Conservation (phyloP, 805 yeast species). For the Saccharomycopsis amapae region DNA sequence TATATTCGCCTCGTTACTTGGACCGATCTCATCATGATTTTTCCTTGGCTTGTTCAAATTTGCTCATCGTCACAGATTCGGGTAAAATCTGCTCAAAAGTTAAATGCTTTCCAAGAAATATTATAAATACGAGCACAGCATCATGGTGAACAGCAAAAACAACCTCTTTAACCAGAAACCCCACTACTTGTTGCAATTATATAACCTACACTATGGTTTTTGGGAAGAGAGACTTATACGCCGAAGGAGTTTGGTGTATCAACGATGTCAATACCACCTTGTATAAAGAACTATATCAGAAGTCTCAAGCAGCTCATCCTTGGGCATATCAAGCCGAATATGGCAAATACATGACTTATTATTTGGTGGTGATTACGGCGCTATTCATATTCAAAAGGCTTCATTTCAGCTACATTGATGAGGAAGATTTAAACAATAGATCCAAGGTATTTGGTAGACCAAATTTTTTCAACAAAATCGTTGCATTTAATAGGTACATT, state of each 20-base stretch:
- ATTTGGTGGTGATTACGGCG: slow-evolving; percentile 1
- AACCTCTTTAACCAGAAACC: no score
- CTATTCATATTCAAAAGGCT: slow-evolving; percentile 6
- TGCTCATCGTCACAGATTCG: no score
- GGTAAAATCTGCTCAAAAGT: no score
- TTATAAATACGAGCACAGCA: no score
- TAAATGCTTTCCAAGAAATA: no score
- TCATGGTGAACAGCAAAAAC: no score
- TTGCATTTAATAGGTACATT: slow-evolving; percentile 29
- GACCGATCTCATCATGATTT: no score
- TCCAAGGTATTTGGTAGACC: not conserved
- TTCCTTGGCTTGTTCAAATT: no score
- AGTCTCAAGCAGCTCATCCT: slow-evolving; percentile 5
- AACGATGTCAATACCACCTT: slow-evolving; percentile 6
- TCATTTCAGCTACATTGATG: slow-evolving; percentile 3
- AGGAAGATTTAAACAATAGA: not conserved
- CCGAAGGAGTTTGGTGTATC: slow-evolving; percentile 26
- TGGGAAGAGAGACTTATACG: slow-evolving; percentile 7
- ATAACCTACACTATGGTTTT: not conserved
- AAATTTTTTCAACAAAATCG: slow-evolving; percentile 21
- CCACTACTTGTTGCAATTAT: no score
- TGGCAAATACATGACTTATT: slow-evolving; percentile 7
- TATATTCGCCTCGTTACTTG: no score
- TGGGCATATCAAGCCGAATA: slow-evolving; percentile 7
- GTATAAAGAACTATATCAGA: not conserved